Evolutionary conservation across 768 basidiomycete genomes (phyloP), one percentile per base, ranked within the genome.

Genomic region (Mycena belliarum): DNA sequence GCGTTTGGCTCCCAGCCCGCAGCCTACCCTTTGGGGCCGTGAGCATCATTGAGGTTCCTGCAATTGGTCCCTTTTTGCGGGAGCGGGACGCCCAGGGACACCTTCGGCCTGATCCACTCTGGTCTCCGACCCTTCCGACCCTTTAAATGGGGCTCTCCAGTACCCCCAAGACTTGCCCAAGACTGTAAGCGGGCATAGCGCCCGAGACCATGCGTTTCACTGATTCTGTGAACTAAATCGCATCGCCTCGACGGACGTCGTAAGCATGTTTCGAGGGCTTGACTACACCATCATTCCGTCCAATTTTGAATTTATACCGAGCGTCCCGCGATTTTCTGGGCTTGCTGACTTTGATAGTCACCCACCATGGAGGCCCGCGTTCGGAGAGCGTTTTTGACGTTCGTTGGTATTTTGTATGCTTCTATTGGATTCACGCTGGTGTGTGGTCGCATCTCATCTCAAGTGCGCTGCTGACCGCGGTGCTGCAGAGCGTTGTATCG

Each of bases 351-450:
- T 59, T 59, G 61, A 58, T 49, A 63, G 61, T 63, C 61, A 4
- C 7, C 40, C 50, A 32, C 61, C 53, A 63, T 63, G 61, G 61
- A 63, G n/a, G 57, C 52, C 23, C 57, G 47, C 42, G 32, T 48
- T 59, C 61, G 57, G 55, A 45, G 61, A 47, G 44, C 49, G 37
- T 35, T 63, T 50, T 55, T 52, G 23, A 47, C 53, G 42, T 58
- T 37, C 42, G 60, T 50, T 49, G 61, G 57, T 42, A 44, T 59
- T 32, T 20, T 63, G 11, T 55, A 50, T 52, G 61, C 61, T 48
- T 59, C 53, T 18, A 43, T 63, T 56, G 57, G 57, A 47, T 63
- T 63, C 46, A 55, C 49, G 61, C 61, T 63, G 61, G 61, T 63
- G 50, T 21, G 61, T 53, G 25, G n/a, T 18, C 2, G 11, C 24